Evolutionary conservation across 495 filamentous ascomycete species (phyloP), one percentile per base, ranked within the genome.

Genomic region (Oidiodendron maius): DNA sequence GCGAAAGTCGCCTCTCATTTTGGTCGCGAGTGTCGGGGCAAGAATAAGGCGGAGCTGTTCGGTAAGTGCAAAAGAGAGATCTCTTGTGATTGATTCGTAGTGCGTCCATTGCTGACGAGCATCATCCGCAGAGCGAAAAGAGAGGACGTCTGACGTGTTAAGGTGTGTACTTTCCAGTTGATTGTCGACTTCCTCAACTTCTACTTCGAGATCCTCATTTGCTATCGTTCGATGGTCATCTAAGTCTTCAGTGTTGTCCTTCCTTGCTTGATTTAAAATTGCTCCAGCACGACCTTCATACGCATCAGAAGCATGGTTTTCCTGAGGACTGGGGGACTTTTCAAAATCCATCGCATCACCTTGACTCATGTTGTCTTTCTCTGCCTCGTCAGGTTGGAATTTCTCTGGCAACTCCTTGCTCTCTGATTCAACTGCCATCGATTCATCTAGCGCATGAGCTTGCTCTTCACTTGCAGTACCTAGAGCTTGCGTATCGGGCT

Each of bases 1-100:
- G 58, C 91, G 87, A 76, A 93, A 97, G 63, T 95, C 89, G 51
- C 94, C 94, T 2, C 91, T 89, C 58, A 97, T 84, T 61, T 96
- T 99, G 37, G 94, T 95, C 16, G 94, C 91, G 37, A 91, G 82
- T 0, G 93, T 96, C 0, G 94, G 94, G 2, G 88, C 84, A 15
- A 99, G 82, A 61, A 99, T 96, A 22, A 99, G 82, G 25, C 91
- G 88, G 25, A 99, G 83, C 56, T 96, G 93, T 51, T 94, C 90
- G 18, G 90, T 95, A 0, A 99, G 69, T 4, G 83, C 81, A 46
- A 91, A 81, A 0, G 94, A 94, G 43, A 96, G 84, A 28, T 83
- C 71, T 46, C 88, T 90, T 0, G 93, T 97, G 39, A 80, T 76
- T 50, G 75, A 71, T 67, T 95, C 89, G 67, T 95, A 90, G 44